Evolutionary conservation across 768 basidiomycete genomes (phyloP).

Genomic region (Rhodotorula kratochvilovae): DNA sequence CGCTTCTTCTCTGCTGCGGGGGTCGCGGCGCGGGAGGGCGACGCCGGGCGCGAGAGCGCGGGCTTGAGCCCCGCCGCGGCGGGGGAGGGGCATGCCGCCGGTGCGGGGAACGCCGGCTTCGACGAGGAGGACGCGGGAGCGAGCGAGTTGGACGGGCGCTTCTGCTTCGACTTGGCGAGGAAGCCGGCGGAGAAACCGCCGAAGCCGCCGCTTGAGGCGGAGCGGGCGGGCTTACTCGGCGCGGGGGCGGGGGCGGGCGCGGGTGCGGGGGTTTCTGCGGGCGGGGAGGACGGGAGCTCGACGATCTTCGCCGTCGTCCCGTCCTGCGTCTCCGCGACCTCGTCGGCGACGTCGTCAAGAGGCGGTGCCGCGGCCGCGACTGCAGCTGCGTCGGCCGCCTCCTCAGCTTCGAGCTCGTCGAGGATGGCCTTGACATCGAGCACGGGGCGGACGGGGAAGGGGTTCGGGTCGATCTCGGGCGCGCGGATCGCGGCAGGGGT

Average conservation of each 20-base stretch:
- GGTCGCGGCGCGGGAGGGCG: neutral
- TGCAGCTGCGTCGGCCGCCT: constrained; percentile 1
- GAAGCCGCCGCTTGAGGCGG: neutral
- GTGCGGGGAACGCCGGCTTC: neutral
- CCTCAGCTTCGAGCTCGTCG: constrained; percentile 36
- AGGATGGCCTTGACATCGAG: constrained; percentile 26
- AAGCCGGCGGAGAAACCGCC: constrained; percentile 34
- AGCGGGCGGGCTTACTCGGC: neutral
- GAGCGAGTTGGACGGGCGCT: constrained; percentile 22
- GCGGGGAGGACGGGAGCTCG: too few species aligned
- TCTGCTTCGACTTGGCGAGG: constrained; percentile 30
- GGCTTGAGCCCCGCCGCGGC: constrained; percentile 5
- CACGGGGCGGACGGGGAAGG: neutral
- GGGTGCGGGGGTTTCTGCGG: neutral
- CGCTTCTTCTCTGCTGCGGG: constrained; percentile 11
- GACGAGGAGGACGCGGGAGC: neutral
- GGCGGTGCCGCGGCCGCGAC: neutral
- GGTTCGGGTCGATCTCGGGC: neutral
- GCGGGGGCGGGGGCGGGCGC: neutral
- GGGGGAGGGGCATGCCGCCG: neutral
- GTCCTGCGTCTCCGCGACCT: too few species aligned
- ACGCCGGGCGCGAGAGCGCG: constrained; percentile 20
- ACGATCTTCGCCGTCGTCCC: neutral
- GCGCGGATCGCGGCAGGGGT: neutral
- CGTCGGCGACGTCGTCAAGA: neutral